phyloP scores from a whole-genome alignment of 2,329 filamentous ascomycete genomes.

The Aspergillus transmontanensis region DNA sequence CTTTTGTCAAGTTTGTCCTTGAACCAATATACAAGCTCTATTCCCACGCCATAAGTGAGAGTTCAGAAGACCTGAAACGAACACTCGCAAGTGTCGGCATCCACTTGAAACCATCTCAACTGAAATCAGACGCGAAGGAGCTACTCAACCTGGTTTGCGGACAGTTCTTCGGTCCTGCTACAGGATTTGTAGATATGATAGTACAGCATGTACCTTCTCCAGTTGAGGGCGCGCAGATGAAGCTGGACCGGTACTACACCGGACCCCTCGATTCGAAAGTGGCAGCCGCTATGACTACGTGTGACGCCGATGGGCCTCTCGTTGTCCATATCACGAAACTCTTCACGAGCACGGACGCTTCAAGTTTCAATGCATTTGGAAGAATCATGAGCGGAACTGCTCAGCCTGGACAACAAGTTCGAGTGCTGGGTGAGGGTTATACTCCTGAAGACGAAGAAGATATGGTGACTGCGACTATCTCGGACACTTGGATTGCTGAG shows the following conservation, averaged over 20 bases:
- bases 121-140: conserved; percentile 85
- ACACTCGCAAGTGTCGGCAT: conserved; percentile 82
- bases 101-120: conserved; percentile 84
- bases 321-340: conserved; percentile 93
- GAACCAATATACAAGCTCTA: conserved; percentile 98
- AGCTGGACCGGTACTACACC: conserved; percentile 87
- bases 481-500: conserved; percentile 86
- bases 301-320: conserved; percentile 85
- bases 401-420: conserved; percentile 76
- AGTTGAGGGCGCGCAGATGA: conserved; percentile 71
- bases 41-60: conserved; percentile 90
- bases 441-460: conserved; percentile 97
- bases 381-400: conserved; percentile 91
- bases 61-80: conserved; percentile 77
- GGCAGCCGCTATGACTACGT: conserved; percentile 76
- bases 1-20: conserved; percentile 91
- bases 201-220: conserved; percentile 88
- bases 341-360: conserved; percentile 88
- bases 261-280: conserved; percentile 82
- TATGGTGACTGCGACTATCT: conserved; percentile 84
- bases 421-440: conserved; percentile 92
- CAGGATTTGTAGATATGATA: conserved; percentile 94
- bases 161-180: conserved; percentile 90
- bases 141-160: conserved; percentile 87
- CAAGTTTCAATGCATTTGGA: conserved; percentile 85